A percentile compares a stretch with the other conserved stretches of the same genome.
Conservation (phyloP, 1,139 yeast genomes). For the Diutina rugosa region DNA sequence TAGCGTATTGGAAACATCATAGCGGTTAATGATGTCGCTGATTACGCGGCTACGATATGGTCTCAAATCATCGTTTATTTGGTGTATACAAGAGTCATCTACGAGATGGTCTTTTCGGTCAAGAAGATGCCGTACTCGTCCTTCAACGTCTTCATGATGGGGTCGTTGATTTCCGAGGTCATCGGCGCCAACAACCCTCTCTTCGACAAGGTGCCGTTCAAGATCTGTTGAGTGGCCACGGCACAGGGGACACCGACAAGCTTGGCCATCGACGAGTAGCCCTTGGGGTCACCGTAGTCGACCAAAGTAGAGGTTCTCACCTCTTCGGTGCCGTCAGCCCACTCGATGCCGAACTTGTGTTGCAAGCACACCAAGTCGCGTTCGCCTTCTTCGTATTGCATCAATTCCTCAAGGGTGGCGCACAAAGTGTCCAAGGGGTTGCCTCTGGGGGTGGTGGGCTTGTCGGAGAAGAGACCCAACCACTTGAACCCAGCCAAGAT, state of each 20-base stretch:
- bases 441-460: conserved; percentile 72
- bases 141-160: conserved; percentile 83
- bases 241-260: conserved; percentile 98
- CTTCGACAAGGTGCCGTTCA: conserved; percentile 61
- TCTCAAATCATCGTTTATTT: no score
- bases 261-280: conserved; percentile 98
- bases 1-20: no score
- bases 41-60: no score
- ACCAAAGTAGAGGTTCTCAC: conserved; percentile 91
- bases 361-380: conserved; percentile 91
- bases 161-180: conserved; percentile 78
- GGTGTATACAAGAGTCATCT: no score
- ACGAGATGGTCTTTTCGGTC: conserved; percentile 61
- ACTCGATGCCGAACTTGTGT: conserved; percentile 94
- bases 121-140: conserved; percentile 80
- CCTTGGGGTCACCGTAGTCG: conserved; percentile 86
- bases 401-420: conserved; percentile 87
- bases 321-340: conserved; percentile 88
- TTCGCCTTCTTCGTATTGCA: conserved; percentile 95
- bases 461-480: conserved; percentile 83
- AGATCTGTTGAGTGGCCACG: conserved; percentile 79
- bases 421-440: conserved; percentile 93
- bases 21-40: no score
- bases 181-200: conserved; percentile 86
- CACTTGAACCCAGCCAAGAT: conserved; percentile 83